Evolutionary conservation across 495 filamentous ascomycete genomes (phyloP), one percentile per base, ranked within the genome.

Genomic region (Choiromyces venosus): DNA sequence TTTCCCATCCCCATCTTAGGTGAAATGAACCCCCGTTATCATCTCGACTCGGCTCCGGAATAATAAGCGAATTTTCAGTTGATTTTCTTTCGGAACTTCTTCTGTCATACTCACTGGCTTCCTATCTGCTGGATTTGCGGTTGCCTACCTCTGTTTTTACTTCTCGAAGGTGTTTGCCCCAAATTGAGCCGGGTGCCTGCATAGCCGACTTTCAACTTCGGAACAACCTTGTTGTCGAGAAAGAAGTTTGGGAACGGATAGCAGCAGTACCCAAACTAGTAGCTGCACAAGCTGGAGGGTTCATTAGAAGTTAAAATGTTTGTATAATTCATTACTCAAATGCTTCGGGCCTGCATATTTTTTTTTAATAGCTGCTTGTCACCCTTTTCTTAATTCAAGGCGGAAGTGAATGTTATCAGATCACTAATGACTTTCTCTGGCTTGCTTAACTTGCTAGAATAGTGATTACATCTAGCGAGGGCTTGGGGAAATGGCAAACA

Each of bases 11-110:
- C 56, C 66, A 70, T 77, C 75, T 77, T 71, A n/a, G 40, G 72
- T 77, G 75, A 73, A 77, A 77, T 77, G 75, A 77, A 77, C 75
- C 65, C 35, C 21, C 75, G 65, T 33, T 68, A 68, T 69, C 66
- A 66, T 68, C 69, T 72, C 66, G 61, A 66, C 67, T 73, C 75
- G 40, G 52, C 75, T 61, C 52, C 52, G 52, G 52, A 61, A 61
- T 61, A 25, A 33, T 61, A 61, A 33, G 4, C 52, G 25, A 29
- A 72, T 69, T 56, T 66, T 67, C 46, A 69, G 35, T 69, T 37
- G 38, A 73, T 77, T 67, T 73, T 64, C 69, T 76, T 72, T 66
- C 72, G 65, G 68, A 69, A 70, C 38, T 18, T 37, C 29, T 61
- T 71, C 71, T 70, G 77, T 75, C 74, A 67, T 33, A 67, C 21